A percentile compares a stretch with the other conserved stretches of the same genome.
phyloP scores from a whole-genome alignment of 2,329 filamentous ascomycete species.

The Alternaria angustiovoidea region DNA sequence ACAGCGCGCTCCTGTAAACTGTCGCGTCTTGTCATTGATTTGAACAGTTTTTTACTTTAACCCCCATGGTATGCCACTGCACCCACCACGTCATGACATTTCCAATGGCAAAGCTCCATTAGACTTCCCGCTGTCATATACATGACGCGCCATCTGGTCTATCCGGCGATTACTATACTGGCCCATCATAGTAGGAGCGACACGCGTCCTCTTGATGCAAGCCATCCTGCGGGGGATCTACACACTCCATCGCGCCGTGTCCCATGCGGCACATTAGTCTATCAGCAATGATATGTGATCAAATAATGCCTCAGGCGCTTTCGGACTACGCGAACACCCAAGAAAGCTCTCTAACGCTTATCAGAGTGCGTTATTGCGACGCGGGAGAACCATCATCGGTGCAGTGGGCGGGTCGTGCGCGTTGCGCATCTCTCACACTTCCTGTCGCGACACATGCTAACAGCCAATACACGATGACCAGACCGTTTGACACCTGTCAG shows the following conservation, averaged over 20 bases:
- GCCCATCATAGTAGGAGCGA: neutral
- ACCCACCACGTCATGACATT: too few relatives aligned
- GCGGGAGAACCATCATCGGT: constrained; percentile 16
- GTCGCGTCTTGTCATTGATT: too few relatives aligned
- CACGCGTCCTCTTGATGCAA: neutral
- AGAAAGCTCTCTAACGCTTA: constrained; percentile 1
- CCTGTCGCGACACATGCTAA: constrained; percentile 33
- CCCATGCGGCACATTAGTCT: neutral
- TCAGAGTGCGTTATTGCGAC: constrained; percentile 26
- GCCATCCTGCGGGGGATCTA: neutral
- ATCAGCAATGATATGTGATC: neutral
- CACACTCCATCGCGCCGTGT: neutral
- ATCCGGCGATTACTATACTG: neutral
- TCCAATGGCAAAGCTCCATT: neutral
- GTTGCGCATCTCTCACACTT: constrained; percentile 43
- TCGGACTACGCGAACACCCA: neutral
- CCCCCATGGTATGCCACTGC: neutral
- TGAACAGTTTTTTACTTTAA: too few relatives aligned
- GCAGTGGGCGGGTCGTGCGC: constrained; percentile 34
- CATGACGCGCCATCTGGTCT: neutral
- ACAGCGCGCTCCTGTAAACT: neutral
- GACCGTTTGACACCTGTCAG: constrained; percentile 22
- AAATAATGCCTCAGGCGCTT: neutral
- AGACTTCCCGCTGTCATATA: neutral
- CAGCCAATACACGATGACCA: constrained; percentile 29